Evolutionary conservation across 176 grass and related monocot genomes (phyloP), one percentile per base, ranked within the genome.

Genomic region (Juncus inflexus): DNA sequence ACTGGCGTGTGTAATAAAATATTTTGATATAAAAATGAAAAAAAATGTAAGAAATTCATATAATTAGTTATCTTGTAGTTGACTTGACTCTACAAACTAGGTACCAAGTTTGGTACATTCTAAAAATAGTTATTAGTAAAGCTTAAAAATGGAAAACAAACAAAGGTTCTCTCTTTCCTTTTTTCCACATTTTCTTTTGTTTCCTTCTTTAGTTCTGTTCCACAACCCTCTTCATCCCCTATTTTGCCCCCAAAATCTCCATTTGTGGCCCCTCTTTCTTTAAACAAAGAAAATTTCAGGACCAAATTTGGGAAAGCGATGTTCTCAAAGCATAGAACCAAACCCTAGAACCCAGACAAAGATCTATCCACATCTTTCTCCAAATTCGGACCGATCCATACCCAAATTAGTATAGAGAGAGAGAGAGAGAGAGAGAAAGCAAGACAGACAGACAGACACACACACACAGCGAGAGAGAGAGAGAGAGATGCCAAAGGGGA

Each of bases 251-350:
- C 43, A 47, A 47, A 47, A 47, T 81, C 72, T 71, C 77, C 86
- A 85, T 72, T 81, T 89, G 86, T 85, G 65, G 73, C 39, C 69
- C 75, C 74, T 37, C 55, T 40, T 55, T 61, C 86, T 77, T 79
- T 85, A 84, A 71, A 84, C 77, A 72, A 81, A 89, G n/a, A 35
- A 76, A 72, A 55, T 28, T 4, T 45, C 6, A 11, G 12, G 2
- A 9, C 3, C 8, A 36, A 53, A 16, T 10, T 11, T 54, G 4
- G 50, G 50, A 69, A 43, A 43, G 69, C 36, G 47, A 41, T 55
- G 35, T 28, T n/a, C 55, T 4, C 12, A 1, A 51, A 50, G 37
- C 54, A 52, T 7, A 9, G 4, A 3, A 9, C 2, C 12, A 63
- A 55, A 45, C 56, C 45, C 45, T 57, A 68, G 65, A 73, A 71